Conservation (phyloP, 208 protist genomes). For the Leishmania lainsoni region DNA sequence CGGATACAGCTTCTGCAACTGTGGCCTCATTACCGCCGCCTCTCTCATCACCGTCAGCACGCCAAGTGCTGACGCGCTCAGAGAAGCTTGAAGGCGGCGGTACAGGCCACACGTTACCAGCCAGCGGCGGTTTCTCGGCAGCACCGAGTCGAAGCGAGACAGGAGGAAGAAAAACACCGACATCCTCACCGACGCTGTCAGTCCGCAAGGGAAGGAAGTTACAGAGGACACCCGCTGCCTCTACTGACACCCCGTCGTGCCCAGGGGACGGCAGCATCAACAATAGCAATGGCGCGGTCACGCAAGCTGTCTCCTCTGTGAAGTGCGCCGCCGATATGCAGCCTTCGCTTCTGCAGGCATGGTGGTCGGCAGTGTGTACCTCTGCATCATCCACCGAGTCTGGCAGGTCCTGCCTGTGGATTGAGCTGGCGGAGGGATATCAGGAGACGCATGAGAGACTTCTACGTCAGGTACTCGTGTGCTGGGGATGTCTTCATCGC, state of each 20-base stretch:
- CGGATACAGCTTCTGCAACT: neutral
- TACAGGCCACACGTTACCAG: neutral
- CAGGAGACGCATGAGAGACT: conserved; percentile 18
- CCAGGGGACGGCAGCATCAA: neutral
- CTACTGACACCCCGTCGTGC: neutral
- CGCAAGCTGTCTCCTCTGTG: neutral
- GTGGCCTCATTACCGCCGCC: neutral
- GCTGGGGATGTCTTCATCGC: conserved; percentile 26
- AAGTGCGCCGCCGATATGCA: neutral
- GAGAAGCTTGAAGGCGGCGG: neutral
- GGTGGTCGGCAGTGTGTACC: conserved; percentile 8
- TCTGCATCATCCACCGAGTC: neutral
- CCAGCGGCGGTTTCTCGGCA: neutral
- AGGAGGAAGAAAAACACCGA: neutral
- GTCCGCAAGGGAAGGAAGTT: neutral
- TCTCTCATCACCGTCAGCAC: neutral
- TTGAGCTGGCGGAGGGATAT: conserved; percentile 19
- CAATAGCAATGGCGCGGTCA: neutral
- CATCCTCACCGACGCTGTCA: neutral
- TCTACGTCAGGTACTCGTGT: conserved; percentile 32
- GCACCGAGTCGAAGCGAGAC: neutral
- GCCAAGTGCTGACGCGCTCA: neutral
- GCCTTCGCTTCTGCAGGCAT: neutral
- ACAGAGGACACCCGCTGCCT: neutral
- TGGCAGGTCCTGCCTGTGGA: conserved; percentile 21